These are phyloP conservation scores for Nepenthes gracilis DNA, from an alignment of 148 eudicot species.

Conservation along the genomic window DNA sequence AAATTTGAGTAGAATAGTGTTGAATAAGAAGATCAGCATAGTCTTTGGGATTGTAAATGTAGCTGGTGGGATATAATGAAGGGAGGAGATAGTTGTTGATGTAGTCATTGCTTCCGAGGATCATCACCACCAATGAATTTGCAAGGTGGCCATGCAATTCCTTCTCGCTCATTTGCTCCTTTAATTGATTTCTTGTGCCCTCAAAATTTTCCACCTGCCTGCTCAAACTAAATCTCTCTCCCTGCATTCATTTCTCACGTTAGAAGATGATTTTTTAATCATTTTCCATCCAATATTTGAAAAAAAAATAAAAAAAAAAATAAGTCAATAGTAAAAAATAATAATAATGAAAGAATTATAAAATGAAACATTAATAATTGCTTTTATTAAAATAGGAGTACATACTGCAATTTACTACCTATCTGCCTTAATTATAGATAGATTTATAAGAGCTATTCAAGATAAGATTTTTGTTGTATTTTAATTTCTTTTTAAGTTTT, in stretches of 20 bases:
- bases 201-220: conserved; percentile 52
- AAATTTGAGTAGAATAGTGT: conserved; percentile 37
- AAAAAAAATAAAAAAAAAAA: not conserved
- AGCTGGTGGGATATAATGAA: conserved; percentile 28
- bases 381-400: no score
- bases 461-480: no score
- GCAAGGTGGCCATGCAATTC: conserved; percentile 28
- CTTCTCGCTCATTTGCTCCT: conserved; percentile 21
- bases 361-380: no score
- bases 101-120: conserved; percentile 80
- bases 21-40: conserved; percentile 51
- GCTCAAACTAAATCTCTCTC: conserved; percentile 51
- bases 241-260: conserved; percentile 20
- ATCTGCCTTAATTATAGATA: no score
- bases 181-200: conserved; percentile 29
- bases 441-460: no score
- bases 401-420: no score
- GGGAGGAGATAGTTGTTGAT: conserved; percentile 29
- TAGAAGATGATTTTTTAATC: not conserved
- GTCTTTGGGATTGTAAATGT: conserved; percentile 36
- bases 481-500: no score
- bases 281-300: not conserved
- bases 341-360: no score
- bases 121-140: conserved; percentile 42
- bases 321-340: no score